Evolutionary conservation across 495 filamentous ascomycete species (phyloP).

Genomic region (Tuber umbilicatum): DNA sequence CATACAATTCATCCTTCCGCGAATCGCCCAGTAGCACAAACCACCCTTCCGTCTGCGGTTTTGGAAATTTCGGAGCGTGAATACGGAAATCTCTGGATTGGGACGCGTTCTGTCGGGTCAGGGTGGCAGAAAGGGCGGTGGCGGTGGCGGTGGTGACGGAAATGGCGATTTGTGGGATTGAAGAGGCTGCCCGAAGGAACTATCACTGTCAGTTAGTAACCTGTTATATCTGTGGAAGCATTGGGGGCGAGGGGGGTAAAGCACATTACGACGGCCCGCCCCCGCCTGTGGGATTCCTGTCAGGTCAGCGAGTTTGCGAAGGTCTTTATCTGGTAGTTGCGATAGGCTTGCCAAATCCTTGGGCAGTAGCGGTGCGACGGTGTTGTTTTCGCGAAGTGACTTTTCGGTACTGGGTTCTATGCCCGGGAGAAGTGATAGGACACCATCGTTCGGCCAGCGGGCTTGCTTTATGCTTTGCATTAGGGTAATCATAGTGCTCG

Average conservation of each 20-base stretch:
- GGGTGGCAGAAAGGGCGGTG: conserved; percentile 54
- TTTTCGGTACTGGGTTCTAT: conserved; percentile 45
- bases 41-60: conserved; percentile 90
- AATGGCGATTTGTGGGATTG: conserved; percentile 64
- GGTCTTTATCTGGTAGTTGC: conserved; percentile 47
- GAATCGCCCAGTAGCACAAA: conserved; percentile 70
- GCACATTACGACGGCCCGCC: background rate
- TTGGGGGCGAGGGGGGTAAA: background rate
- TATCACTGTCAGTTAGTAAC: conserved; percentile 17
- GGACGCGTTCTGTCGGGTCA: conserved; percentile 62
- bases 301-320: conserved; percentile 39
- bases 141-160: conserved; percentile 55
- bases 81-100: conserved; percentile 60
- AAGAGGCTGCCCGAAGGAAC: conserved; percentile 55
- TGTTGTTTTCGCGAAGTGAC: background rate
- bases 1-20: conserved; percentile 65
- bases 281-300: conserved; percentile 6
- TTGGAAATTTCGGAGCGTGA: conserved; percentile 83
- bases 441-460: conserved; percentile 77
- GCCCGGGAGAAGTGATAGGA: conserved; percentile 76
- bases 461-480: conserved; percentile 89
- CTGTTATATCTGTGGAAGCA: background rate
- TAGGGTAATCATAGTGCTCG: conserved; percentile 70
- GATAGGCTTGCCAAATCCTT: conserved; percentile 39
- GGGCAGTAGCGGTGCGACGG: conserved; percentile 30